phyloP scores from a whole-genome alignment of 2,329 filamentous ascomycete genomes.

The Fulvia fulva region DNA sequence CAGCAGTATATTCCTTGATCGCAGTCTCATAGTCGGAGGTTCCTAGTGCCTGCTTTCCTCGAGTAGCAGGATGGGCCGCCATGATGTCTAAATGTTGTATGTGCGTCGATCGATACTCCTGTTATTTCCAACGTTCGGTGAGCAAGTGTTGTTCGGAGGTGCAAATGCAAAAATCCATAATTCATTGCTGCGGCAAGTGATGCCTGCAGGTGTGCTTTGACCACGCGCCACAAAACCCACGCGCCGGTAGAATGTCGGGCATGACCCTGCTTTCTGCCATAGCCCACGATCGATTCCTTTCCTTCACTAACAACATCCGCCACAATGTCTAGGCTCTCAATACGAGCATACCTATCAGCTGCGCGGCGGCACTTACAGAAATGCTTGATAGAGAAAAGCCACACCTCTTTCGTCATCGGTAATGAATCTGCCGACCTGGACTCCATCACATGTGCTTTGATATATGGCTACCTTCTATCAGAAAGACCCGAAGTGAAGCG shows the following conservation, averaged over 20 bases:
- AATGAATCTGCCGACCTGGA: conserved; percentile 69
- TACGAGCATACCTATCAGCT: conserved; percentile 44
- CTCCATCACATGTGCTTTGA: conserved; percentile 69
- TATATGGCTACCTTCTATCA: conserved; percentile 70
- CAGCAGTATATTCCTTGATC: conserved; percentile 63
- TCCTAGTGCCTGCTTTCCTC: conserved; percentile 60
- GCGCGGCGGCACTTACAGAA: conserved; percentile 43
- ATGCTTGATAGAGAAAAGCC: conserved; percentile 38
- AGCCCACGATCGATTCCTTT: background rate
- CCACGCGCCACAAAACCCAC: background rate
- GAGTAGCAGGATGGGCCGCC: conserved; percentile 50
- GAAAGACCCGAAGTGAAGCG: conserved; percentile 47
- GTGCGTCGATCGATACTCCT: too few species aligned
- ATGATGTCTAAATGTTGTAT: conserved; percentile 15
- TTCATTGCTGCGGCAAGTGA: conserved; percentile 1
- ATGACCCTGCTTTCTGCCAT: background rate
- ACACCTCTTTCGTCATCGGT: conserved; percentile 49
- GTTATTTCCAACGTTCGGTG: too few species aligned
- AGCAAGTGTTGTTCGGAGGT: background rate
- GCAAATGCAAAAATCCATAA: background rate
- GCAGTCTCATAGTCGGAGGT: conserved; percentile 63
- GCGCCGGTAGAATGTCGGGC: background rate
- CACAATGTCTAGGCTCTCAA: conserved; percentile 41
- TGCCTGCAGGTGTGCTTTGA: background rate
- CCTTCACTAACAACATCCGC: background rate